Percentiles rank a stretch among this genome's conserved stretches.
These are phyloP conservation scores for Trematosphaeria pertusa DNA, from an alignment of 2,329 filamentous ascomycete genomes.

Conservation along the genomic window DNA sequence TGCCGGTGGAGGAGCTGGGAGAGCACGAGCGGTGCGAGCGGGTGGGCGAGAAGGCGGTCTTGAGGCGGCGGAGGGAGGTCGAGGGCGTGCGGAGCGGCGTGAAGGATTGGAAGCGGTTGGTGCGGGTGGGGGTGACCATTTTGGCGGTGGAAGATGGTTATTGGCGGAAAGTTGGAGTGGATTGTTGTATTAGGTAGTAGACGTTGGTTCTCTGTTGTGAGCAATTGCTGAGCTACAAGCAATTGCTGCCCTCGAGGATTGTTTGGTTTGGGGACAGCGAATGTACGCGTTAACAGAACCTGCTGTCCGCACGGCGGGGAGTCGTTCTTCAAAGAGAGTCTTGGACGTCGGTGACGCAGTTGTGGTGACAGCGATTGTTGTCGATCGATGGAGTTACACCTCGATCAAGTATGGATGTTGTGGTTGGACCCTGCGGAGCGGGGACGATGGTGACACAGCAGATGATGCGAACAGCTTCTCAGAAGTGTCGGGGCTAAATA, in stretches of 20 bases:
- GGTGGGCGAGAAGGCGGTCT: constrained; percentile 44
- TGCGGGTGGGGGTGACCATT: constrained; percentile 42
- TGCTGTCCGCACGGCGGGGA: constrained; percentile 22
- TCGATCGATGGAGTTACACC: no score
- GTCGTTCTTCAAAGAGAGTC: constrained; percentile 5
- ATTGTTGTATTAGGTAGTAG: no score
- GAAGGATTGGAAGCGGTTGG: constrained; percentile 49
- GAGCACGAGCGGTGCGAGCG: constrained; percentile 39
- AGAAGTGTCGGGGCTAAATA: constrained; percentile 15
- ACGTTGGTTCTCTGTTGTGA: no score
- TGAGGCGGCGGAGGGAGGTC: constrained; percentile 40
- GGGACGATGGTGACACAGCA: constrained; percentile 17
- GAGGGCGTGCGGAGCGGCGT: constrained; percentile 39
- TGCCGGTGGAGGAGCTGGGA: constrained; percentile 28
- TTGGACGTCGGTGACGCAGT: constrained; percentile 6
- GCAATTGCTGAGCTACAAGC: constrained; percentile 15
- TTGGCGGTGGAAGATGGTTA: constrained; percentile 15
- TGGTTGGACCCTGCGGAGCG: constrained; percentile 15
- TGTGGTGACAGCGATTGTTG: no score
- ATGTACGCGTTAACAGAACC: constrained; percentile 21
- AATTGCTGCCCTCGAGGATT: constrained; percentile 7
- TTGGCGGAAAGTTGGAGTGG: constrained; percentile 8
- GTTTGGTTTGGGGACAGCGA: constrained; percentile 4
- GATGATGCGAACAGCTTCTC: constrained; percentile 16
- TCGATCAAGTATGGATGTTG: constrained; percentile 3